Conservation (phyloP, 139 green algal genomes). For the Chlamydomonas eustigma region DNA sequence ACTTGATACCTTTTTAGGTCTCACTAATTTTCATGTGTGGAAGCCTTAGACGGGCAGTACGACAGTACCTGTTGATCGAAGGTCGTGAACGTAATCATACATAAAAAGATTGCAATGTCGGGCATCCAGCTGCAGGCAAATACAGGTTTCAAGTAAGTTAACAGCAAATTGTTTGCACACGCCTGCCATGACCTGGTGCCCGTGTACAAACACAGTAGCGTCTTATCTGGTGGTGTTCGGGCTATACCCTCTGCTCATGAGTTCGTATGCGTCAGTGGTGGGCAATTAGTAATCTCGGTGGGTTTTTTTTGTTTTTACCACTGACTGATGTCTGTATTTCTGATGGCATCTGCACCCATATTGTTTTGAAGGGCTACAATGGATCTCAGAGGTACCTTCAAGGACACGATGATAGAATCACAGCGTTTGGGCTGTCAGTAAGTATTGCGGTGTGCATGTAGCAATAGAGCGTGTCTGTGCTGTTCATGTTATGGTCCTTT, state of each 20-base stretch:
- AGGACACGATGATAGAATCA: slow-evolving; percentile 8
- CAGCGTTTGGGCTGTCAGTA: slow-evolving; percentile 4
- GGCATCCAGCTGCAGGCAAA: too few relatives aligned
- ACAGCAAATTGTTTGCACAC: too few relatives aligned
- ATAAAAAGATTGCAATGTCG: too few relatives aligned
- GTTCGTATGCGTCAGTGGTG: neutral
- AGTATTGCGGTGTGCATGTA: neutral
- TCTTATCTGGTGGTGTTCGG: neutral
- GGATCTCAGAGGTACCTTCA: neutral
- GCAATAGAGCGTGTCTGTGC: neutral
- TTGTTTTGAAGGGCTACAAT: neutral
- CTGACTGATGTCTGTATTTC: neutral
- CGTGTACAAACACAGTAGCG: too few relatives aligned
- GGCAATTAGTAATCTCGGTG: neutral
- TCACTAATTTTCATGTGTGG: too few relatives aligned
- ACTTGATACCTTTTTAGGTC: too few relatives aligned
- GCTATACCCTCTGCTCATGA: neutral
- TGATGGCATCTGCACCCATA: neutral
- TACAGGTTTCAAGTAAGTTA: too few relatives aligned
- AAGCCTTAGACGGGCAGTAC: too few relatives aligned
- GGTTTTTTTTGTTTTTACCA: neutral
- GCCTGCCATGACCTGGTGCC: too few relatives aligned
- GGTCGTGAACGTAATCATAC: too few relatives aligned
- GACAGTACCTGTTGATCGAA: too few relatives aligned
- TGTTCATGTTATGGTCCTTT: too few relatives aligned